Conservation (phyloP, 2,329 filamentous ascomycete species). For the Ophiostoma sp. region DNA sequence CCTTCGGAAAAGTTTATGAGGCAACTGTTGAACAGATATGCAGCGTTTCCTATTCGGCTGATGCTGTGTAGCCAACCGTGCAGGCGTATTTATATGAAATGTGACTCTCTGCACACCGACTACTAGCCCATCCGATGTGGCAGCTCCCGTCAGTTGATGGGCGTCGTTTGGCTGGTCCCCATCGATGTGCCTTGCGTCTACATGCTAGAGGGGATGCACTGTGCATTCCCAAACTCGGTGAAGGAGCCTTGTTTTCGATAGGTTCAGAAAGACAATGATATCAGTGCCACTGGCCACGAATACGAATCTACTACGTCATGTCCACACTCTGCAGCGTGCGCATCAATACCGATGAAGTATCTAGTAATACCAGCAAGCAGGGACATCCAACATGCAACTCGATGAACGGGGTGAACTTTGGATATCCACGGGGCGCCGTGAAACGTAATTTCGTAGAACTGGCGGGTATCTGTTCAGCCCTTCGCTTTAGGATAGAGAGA, state of each 20-base stretch:
- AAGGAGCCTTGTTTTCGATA: too few relatives aligned
- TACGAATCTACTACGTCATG: too few relatives aligned
- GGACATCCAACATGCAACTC: background rate
- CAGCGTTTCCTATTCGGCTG: background rate
- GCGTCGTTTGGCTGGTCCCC: background rate
- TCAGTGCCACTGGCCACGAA: too few relatives aligned
- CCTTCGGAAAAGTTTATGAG: background rate
- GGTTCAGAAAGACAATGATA: too few relatives aligned
- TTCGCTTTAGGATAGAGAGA: background rate
- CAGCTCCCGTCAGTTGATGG: background rate
- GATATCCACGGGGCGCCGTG: background rate
- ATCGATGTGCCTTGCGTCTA: background rate
- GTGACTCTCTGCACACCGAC: background rate
- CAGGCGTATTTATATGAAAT: background rate
- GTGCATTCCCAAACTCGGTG: background rate
- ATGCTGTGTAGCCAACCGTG: background rate
- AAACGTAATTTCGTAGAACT: background rate
- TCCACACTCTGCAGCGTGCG: too few relatives aligned
- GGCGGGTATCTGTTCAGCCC: background rate
- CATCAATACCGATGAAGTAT: too few relatives aligned
- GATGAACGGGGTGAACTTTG: background rate
- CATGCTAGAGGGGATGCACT: background rate
- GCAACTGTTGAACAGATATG: background rate
- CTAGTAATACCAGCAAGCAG: background rate
- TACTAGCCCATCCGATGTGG: background rate